Percentiles rank a stretch among this genome's conserved stretches.
phyloP scores from a whole-genome alignment of 257 asterid genomes.

The Solanum tarapatanum region DNA sequence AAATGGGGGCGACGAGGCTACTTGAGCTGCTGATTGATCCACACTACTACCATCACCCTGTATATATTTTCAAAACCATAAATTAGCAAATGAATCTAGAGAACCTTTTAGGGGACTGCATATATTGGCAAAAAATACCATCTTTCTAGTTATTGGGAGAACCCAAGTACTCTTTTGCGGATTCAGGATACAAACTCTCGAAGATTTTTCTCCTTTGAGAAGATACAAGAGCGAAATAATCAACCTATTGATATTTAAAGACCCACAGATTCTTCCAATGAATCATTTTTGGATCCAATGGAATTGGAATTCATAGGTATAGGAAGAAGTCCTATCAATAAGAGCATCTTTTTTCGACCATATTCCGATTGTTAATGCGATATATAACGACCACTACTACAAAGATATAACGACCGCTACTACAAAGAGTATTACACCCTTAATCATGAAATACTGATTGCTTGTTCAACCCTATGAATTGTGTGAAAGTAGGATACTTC shows the following conservation, averaged over 20 bases:
- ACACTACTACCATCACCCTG: constrained; percentile 38
- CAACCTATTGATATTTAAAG: neutral
- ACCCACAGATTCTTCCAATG: neutral
- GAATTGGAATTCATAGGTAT: too few species aligned
- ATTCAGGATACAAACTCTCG: neutral
- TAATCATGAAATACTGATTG: fast-evolving
- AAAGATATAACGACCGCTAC: too few species aligned
- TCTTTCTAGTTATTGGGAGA: neutral
- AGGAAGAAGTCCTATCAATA: too few species aligned
- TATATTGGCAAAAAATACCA: neutral
- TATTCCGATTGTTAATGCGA: too few species aligned
- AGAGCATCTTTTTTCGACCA: fast-evolving
- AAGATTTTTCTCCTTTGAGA: neutral
- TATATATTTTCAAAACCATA: neutral
- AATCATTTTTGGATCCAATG: neutral
- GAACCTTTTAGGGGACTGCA: neutral
- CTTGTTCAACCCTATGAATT: neutral
- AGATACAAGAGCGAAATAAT: neutral
- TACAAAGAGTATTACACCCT: neutral
- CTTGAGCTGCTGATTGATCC: constrained; percentile 44
- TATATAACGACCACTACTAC: too few species aligned
- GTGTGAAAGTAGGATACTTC: neutral
- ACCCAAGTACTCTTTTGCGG: neutral
- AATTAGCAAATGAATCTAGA: neutral
- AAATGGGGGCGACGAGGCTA: constrained; percentile 98